Conservation (phyloP, 2,329 filamentous ascomycete genomes). For the Stachybotrys chartarum region DNA sequence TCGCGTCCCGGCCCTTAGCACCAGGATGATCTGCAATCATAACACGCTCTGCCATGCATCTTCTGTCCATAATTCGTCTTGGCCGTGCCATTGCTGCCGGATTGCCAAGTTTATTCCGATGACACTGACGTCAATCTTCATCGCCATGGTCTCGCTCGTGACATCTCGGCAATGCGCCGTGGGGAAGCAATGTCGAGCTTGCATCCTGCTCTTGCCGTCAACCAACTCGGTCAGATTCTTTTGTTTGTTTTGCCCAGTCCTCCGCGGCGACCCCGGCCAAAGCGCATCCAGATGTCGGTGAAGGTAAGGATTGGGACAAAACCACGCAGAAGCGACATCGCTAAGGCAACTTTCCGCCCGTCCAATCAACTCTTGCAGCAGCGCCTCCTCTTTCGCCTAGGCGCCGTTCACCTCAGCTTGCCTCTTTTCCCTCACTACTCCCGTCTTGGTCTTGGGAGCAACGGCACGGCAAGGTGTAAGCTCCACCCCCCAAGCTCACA, state of each 20-base stretch:
- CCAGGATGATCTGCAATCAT: neutral
- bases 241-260: neutral
- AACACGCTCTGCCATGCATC: neutral
- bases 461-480: neutral
- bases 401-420: constrained; percentile 1
- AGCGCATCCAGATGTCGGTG: neutral
- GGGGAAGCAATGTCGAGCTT: too few species aligned
- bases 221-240: neutral
- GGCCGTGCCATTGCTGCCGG: neutral
- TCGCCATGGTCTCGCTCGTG: neutral
- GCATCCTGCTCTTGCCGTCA: neutral
- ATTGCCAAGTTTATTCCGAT: neutral
- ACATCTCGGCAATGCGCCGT: too few species aligned
- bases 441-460: neutral
- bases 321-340: neutral
- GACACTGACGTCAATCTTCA: neutral
- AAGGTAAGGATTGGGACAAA: neutral
- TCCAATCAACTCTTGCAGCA: neutral
- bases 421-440: neutral
- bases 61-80: neutral
- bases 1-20: neutral
- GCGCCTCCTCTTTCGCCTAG: neutral
- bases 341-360: neutral
- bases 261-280: neutral
- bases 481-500: neutral